Conservation (phyloP, 495 filamentous ascomycete genomes). For the Aspergillus panamensis region DNA sequence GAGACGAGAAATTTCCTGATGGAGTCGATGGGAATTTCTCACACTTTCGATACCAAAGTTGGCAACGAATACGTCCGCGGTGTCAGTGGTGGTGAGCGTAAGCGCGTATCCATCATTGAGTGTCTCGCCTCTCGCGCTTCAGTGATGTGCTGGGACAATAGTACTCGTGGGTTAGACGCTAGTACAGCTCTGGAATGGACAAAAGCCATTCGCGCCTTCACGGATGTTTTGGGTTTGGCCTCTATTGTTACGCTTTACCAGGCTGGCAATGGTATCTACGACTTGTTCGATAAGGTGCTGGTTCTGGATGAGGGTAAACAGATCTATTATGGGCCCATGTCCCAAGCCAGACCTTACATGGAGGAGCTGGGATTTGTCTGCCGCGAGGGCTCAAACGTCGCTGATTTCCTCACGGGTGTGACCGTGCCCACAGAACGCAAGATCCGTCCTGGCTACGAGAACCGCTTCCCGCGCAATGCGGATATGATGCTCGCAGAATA, state of each 20-base stretch:
- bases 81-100: slow-evolving; percentile 80
- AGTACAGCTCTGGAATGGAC: slow-evolving; percentile 57
- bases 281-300: slow-evolving; percentile 64
- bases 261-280: slow-evolving; percentile 60
- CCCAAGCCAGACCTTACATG: slow-evolving; percentile 63
- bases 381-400: slow-evolving; percentile 63
- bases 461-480: slow-evolving; percentile 45
- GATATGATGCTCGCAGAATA: slow-evolving; percentile 37
- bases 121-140: slow-evolving; percentile 60
- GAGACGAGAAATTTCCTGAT: slow-evolving; percentile 64
- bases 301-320: slow-evolving; percentile 62
- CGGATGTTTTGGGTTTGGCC: slow-evolving; percentile 43
- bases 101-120: slow-evolving; percentile 67
- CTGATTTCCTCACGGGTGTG: slow-evolving; percentile 67
- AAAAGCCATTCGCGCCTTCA: slow-evolving; percentile 47
- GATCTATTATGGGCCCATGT: slow-evolving; percentile 57
- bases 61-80: slow-evolving; percentile 77
- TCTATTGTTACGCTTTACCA: slow-evolving; percentile 57
- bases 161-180: slow-evolving; percentile 58
- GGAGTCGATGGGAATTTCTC: slow-evolving; percentile 69
- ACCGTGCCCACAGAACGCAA: slow-evolving; percentile 66
- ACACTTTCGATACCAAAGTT: slow-evolving; percentile 75
- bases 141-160: slow-evolving; percentile 62
- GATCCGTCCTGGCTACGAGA: slow-evolving; percentile 52
- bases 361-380: slow-evolving; percentile 65